These are phyloP conservation scores for Vitis riparia DNA, from an alignment of 164 flowering plant genomes.

Conservation along the genomic window DNA sequence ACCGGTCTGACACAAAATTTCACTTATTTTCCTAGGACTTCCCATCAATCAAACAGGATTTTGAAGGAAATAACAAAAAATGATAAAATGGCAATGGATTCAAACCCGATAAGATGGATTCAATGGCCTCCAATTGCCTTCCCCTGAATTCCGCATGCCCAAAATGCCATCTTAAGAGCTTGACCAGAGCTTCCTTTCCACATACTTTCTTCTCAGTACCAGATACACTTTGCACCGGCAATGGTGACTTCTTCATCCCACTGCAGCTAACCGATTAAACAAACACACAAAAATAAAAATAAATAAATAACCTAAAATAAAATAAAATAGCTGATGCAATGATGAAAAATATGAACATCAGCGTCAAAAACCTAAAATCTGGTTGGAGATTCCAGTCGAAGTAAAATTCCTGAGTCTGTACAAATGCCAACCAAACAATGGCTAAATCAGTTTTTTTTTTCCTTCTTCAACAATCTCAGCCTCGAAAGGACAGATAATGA, in stretches of 20 bases:
- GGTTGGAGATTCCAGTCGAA: no score
- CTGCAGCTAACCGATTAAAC: background rate
- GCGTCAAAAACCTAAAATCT: no score
- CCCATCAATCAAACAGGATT: background rate
- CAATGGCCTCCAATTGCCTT: constrained; percentile 83
- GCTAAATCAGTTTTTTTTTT: no score
- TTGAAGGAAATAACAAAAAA: background rate
- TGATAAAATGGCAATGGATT: background rate
- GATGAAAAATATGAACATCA: no score
- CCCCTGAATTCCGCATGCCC: constrained; percentile 83
- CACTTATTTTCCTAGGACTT: background rate
- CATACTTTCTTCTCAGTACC: constrained; percentile 28
- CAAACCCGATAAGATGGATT: constrained; percentile 82
- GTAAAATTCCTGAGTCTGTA: no score
- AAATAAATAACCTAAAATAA: no score
- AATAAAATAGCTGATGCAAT: no score
- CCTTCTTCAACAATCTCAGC: no score
- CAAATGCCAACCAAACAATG: no score
- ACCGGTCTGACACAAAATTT: background rate
- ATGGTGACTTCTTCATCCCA: constrained; percentile 61
- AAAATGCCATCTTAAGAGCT: constrained; percentile 82
- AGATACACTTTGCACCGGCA: constrained; percentile 46
- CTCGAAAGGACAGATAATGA: no score
- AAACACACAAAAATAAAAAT: no score
- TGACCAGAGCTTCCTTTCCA: constrained; percentile 59